Evolutionary conservation across 2,329 filamentous ascomycete species (phyloP).

Genomic region (Cadophora malorum): DNA sequence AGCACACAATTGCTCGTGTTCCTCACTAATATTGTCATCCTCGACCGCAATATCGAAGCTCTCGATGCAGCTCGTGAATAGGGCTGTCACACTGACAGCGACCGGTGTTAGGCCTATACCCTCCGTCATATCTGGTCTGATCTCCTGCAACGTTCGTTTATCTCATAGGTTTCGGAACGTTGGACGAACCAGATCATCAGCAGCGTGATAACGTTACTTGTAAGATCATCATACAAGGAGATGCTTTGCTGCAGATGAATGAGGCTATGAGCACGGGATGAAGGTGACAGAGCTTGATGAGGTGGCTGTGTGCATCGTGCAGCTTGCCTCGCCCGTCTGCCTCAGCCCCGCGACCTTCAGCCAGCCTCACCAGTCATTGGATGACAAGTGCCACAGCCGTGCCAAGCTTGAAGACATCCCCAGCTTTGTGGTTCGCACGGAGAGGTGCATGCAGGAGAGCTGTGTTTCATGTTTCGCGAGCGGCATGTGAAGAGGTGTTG

Average conservation of each 20-base stretch:
- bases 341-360: conserved; percentile 12
- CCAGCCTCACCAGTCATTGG: conserved; percentile 1
- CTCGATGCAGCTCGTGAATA: conserved; percentile 41
- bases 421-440: conserved; percentile 8
- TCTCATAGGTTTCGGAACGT: neutral
- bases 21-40: conserved; percentile 36
- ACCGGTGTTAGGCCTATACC: conserved; percentile 35
- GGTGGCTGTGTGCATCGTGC: conserved; percentile 4
- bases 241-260: neutral
- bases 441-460: conserved; percentile 6
- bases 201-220: neutral
- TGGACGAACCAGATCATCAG: neutral
- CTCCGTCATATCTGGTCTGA: conserved; percentile 15
- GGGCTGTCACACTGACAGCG: conserved; percentile 35
- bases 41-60: conserved; percentile 41
- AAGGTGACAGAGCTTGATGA: neutral
- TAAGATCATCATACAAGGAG: conserved; percentile 10
- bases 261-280: conserved; percentile 6
- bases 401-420: neutral
- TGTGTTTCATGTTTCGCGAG: conserved; percentile 14
- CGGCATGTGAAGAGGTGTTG: neutral
- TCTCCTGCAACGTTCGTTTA: neutral
- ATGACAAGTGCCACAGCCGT: neutral
- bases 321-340: neutral
- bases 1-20: conserved; percentile 38